Base-by-base conservation (phyloP, 306 rosid species). In the Cotoneaster glaucophyllus region DNA sequence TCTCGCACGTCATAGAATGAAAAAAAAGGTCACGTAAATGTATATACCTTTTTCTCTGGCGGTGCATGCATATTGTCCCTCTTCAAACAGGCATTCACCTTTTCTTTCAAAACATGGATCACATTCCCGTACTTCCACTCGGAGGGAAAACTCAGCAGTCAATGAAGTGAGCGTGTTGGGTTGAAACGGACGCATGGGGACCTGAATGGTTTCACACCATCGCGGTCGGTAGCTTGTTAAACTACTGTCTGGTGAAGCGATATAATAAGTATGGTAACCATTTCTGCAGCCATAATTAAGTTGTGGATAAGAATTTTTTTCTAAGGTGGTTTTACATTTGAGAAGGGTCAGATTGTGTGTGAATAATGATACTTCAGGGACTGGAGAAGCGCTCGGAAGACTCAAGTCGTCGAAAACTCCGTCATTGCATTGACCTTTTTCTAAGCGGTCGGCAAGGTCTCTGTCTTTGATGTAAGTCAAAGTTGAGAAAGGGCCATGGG, bases 281-380 rank as follows among this genome's bases (percentile, higher is more conserved):
- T 24, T 58, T 45, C 0, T 0, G 28, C 68, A 73, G n/a, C 0
- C 1, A 3, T 44, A 0, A 0, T 3, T 12, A 0, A 0, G 5
- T 12, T 4, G 50, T 44, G 50, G 50, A 0, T 1, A 44, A 12
- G 0, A 0, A 12, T 44, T 12, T 44, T 44, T 44, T 5, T 24
- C 2, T 0, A 8, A 0, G 17, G 0, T 3, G 7, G 0, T 25
- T 14, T 1, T 0, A 4, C 77, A 73, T 39, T 26, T 26, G 43
- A 26, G 0, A 1, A 73, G 77, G 9, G 58, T 59, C 0, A 59
- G 29, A 18, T 26, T 73, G 29, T 0, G 3, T 11, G 41, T 17
- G 28, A 0, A 4, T 6, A 22, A 8, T 5, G 6, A 0, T 28
- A 13, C n/a, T 3, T 31, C 22, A 15, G 2, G 32, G 26, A 31